Base-by-base conservation (phyloP, 306 rosid genomes). In the Rubus parviflorus region DNA sequence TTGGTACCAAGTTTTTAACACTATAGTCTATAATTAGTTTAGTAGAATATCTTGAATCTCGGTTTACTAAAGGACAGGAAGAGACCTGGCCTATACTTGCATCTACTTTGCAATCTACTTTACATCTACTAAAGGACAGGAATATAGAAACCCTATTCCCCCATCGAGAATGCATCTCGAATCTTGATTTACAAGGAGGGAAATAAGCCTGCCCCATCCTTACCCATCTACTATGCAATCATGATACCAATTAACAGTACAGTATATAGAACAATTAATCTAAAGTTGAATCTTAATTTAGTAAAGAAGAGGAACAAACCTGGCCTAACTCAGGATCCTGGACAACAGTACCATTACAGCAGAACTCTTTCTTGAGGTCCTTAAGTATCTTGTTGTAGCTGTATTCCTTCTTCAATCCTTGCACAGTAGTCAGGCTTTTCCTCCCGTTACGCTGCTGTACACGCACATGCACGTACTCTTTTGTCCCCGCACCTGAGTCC, bases 321-420 rank as follows among this genome's bases (percentile, higher is more conserved):
- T 86, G 87, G 80, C 89, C 89, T 85, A 82, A 74, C 81, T 85
- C 86, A 14, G 89, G 86, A 69, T 85, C 89, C 74, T 82, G 82
- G 41, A 85, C 82, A 74, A 85, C 89, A 22, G 86, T 85, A 72
- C 89, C 89, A 85, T 85, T 82, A 56, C 86, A 85, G 80, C 89
- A 85, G 56, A 85, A 82, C 79, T 85, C 86, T 42, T 82, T 85
- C 84, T 85, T 85, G 58, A 85, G 86, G 75, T 85, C 88, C 80
- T 85, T 85, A 5, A 85, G 84, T 6, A 85, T 85, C 89, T 85
- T 85, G 80, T 70, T 85, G 74, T 82, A 85, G 81, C 89, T 85
- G 60, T 65, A 85, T 9, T 83, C 85, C 81, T 86, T 86, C 85
- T 83, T 86, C 87, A 86, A 86, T 53, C 87, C 87, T 78, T 83